A percentile compares a stretch with the other conserved stretches of the same genome.
Evolutionary conservation across 352 stramenopile species (phyloP).

Genomic region (Globisporangium emineosum): DNA sequence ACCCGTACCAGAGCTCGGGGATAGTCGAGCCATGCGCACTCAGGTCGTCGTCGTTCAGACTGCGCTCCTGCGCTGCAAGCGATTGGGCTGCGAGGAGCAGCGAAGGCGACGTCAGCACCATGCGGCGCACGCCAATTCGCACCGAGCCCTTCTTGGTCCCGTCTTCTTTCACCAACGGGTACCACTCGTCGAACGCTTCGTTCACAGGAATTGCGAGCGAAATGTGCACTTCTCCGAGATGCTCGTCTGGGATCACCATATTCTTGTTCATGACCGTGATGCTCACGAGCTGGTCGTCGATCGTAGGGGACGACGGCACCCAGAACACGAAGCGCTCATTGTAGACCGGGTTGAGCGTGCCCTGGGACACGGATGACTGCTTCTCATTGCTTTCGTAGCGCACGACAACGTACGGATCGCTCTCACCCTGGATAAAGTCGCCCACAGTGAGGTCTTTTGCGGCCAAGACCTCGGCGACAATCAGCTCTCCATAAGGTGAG

Average conservation of each 20-base stretch:
- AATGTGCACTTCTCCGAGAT: constrained; percentile 70
- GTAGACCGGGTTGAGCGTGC: constrained; percentile 33
- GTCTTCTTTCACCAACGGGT: constrained; percentile 55
- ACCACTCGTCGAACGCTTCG: constrained; percentile 69
- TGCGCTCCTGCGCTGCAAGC: constrained; percentile 33
- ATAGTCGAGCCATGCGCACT: constrained; percentile 40
- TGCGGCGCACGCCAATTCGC: constrained; percentile 45
- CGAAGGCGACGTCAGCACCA: constrained; percentile 52
- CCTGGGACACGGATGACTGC: constrained; percentile 27
- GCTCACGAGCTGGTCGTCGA: constrained; percentile 40
- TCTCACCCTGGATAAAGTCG: constrained; percentile 37
- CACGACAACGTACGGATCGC: constrained; percentile 45
- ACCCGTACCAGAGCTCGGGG: constrained; percentile 58
- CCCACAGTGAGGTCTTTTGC: constrained; percentile 41
- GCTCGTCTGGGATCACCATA: constrained; percentile 36
- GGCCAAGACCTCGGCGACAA: constrained; percentile 64
- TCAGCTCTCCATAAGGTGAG: constrained; percentile 59
- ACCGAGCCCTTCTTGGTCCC: constrained; percentile 52
- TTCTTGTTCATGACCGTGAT: constrained; percentile 51
- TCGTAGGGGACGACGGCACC: constrained; percentile 42
- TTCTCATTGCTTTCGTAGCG: constrained; percentile 35
- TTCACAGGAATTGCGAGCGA: constrained; percentile 62
- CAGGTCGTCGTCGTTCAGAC: constrained; percentile 48
- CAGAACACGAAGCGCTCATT: constrained; percentile 80
- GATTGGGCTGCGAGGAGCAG: constrained; percentile 47